Evolutionary conservation across 257 asterid genomes (phyloP).

Genomic region (Nicotiana undulata): DNA sequence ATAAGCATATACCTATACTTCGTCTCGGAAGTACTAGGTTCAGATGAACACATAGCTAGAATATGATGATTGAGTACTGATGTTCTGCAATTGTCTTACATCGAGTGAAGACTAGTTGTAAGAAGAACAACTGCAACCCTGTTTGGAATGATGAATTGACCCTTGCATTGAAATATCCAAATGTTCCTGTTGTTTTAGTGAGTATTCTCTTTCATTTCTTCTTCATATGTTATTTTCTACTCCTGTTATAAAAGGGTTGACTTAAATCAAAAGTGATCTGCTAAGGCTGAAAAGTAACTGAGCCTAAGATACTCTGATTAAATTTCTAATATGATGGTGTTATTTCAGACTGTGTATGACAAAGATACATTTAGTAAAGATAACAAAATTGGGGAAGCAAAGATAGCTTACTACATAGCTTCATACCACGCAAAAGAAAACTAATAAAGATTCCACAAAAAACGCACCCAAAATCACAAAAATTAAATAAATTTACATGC

Average conservation of each 20-base stretch:
- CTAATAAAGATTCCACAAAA: no score
- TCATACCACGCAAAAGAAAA: no score
- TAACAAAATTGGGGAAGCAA: slow-evolving; percentile 69
- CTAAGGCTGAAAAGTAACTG: neutral
- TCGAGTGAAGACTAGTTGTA: slow-evolving; percentile 64
- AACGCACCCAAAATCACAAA: no score
- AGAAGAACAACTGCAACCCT: slow-evolving; percentile 62
- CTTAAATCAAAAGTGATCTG: no score
- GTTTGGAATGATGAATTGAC: slow-evolving; percentile 74
- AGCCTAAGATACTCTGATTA: neutral
- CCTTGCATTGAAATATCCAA: slow-evolving; percentile 46
- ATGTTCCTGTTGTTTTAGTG: slow-evolving; percentile 52
- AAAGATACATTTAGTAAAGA: slow-evolving; percentile 74
- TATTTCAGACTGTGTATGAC: slow-evolving; percentile 55
- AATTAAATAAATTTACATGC: no score
- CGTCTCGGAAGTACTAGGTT: no score
- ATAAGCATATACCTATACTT: no score
- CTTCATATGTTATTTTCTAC: no score
- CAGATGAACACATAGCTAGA: no score
- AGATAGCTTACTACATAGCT: no score
- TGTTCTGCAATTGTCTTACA: slow-evolving; percentile 20
- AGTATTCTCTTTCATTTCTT: neutral
- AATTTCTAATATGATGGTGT: neutral
- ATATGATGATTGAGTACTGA: neutral
- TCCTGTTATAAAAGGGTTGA: no score